These are phyloP conservation scores for Zymoseptoria passerinii DNA, from an alignment of 2,329 filamentous ascomycete genomes.

Conservation along the genomic window DNA sequence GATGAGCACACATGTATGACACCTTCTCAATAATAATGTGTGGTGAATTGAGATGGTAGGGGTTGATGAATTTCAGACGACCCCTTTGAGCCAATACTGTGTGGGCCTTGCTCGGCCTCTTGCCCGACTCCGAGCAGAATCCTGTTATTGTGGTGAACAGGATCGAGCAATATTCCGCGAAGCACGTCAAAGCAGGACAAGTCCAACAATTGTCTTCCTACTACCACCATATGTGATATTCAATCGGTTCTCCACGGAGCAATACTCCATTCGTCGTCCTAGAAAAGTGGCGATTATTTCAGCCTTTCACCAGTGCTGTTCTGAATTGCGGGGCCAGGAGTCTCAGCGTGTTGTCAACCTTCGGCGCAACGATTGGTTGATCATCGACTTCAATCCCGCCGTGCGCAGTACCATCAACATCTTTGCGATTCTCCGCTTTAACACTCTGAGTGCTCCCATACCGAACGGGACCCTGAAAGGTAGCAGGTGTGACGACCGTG, in stretches of 20 bases:
- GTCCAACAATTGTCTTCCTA: not conserved
- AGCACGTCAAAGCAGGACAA: not conserved
- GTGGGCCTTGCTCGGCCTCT: not conserved
- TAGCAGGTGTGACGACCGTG: conserved; percentile 59
- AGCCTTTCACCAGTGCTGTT: conserved; percentile 23
- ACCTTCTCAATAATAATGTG: not conserved
- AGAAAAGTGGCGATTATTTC: not conserved
- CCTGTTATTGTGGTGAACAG: not conserved
- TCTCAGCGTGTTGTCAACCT: conserved; percentile 24
- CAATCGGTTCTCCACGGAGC: not conserved
- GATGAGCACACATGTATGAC: not conserved
- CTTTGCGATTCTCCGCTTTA: conserved; percentile 30
- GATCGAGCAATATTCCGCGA: not conserved
- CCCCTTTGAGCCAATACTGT: not conserved
- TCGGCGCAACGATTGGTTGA: conserved; percentile 24
- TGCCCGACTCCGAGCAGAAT: not conserved
- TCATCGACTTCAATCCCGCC: conserved; percentile 22
- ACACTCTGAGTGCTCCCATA: conserved; percentile 29
- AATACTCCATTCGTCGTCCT: not conserved
- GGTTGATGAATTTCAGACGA: not conserved
- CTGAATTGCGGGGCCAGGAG: conserved; percentile 28
- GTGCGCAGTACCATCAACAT: conserved; percentile 27
- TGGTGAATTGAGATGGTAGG: not conserved
- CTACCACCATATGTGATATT: not conserved
- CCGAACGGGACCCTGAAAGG: conserved; percentile 45